Percentiles rank a stretch among this genome's conserved stretches.
These are phyloP conservation scores for Aspergillus cavernicola DNA, from an alignment of 495 filamentous ascomycete species.

Conservation along the genomic window DNA sequence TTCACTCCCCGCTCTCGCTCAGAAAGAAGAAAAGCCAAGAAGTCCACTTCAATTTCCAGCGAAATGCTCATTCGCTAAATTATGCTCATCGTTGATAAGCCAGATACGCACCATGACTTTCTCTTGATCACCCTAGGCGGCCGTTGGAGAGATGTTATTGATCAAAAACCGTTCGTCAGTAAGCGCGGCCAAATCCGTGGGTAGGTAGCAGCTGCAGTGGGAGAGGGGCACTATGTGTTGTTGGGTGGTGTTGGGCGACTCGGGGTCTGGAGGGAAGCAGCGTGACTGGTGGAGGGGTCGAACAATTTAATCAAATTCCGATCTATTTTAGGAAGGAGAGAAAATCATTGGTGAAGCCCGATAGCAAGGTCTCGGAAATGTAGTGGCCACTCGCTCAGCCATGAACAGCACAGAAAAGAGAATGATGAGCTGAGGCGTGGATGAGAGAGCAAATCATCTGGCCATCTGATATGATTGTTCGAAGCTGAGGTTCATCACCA, in stretches of 20 bases:
- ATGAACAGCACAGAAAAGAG: too few species aligned
- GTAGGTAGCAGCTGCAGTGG: background rate
- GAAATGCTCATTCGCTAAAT: too few species aligned
- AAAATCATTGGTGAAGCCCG: background rate
- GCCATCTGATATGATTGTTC: too few species aligned
- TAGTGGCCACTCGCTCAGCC: background rate
- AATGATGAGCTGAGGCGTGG: too few species aligned
- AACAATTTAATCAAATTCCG: slow-evolving; percentile 6
- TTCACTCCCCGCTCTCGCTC: too few species aligned
- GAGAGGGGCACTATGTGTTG: background rate
- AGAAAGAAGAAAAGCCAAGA: too few species aligned
- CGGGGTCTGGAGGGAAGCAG: background rate
- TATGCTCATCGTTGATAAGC: too few species aligned
- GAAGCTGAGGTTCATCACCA: too few species aligned
- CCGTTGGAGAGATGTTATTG: slow-evolving; percentile 10
- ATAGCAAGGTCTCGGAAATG: background rate
- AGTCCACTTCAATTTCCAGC: too few species aligned
- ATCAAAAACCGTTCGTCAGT: slow-evolving; percentile 10
- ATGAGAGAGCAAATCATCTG: background rate
- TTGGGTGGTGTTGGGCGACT: too few species aligned
- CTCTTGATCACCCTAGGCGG: too few species aligned
- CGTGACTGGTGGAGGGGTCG: slow-evolving; percentile 9
- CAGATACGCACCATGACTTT: too few species aligned
- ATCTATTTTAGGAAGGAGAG: slow-evolving; percentile 16
- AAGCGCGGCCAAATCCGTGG: slow-evolving; percentile 12